phyloP scores from a whole-genome alignment of 2,329 filamentous ascomycete species.

The Lachnum nothofagi region DNA sequence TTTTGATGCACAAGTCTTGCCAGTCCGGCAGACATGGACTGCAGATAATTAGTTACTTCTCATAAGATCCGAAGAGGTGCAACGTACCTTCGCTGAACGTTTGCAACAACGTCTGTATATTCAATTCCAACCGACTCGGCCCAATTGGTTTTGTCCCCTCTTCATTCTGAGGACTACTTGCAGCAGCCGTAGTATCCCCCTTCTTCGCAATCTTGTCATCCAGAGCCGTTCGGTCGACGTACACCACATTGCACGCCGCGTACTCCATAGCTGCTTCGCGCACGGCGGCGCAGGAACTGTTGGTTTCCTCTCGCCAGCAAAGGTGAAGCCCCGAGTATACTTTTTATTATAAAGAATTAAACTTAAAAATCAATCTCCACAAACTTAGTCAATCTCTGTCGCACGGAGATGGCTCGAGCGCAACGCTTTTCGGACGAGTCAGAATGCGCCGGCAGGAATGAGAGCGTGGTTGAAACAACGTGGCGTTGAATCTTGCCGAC shows the following conservation, averaged over 20 bases:
- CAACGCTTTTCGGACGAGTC: slow-evolving; percentile 24
- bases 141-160: slow-evolving; percentile 12
- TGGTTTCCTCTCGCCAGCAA: slow-evolving; percentile 22
- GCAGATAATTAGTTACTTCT: slow-evolving; percentile 19
- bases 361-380: slow-evolving; percentile 2
- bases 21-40: slow-evolving; percentile 51
- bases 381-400: slow-evolving; percentile 17
- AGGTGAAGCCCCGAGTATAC: slow-evolving; percentile 5
- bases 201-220: slow-evolving; percentile 35
- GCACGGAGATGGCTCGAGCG: slow-evolving; percentile 24
- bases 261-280: slow-evolving; percentile 37
- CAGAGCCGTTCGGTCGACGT: slow-evolving; percentile 38
- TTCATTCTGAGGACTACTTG: slow-evolving; percentile 18
- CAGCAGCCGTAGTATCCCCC: slow-evolving; percentile 30
- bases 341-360: background rate
- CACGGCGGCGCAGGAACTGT: slow-evolving; percentile 24
- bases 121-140: slow-evolving; percentile 33
- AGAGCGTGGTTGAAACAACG: background rate
- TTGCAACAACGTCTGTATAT: slow-evolving; percentile 44
- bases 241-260: slow-evolving; percentile 40
- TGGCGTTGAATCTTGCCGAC: background rate
- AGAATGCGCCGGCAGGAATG: slow-evolving; percentile 15
- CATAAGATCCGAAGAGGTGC: slow-evolving; percentile 5
- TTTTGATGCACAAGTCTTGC: slow-evolving; percentile 47
- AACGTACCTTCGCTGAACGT: slow-evolving; percentile 50